Conservation (phyloP, 192 early-diverging fungal species). For the Mortierella claussenii region DNA sequence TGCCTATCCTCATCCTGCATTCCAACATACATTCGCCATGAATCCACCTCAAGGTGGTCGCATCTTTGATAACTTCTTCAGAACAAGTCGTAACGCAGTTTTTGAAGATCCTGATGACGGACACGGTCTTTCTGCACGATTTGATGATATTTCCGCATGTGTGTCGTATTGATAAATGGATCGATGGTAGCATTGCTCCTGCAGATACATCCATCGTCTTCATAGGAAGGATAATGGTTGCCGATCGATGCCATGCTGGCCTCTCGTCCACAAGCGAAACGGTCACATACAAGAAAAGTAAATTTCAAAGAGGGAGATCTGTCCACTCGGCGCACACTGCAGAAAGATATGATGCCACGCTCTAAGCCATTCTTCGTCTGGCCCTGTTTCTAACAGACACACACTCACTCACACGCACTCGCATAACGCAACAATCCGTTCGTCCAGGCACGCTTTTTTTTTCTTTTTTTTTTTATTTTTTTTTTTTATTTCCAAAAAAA, state of each 20-base stretch:
- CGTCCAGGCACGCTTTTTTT: too few relatives aligned
- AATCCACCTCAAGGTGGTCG: too few relatives aligned
- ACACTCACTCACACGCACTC: too few relatives aligned
- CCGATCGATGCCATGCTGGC: not conserved
- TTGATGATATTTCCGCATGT: not conserved
- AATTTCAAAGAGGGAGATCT: constrained; percentile 41
- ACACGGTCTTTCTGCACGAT: not conserved
- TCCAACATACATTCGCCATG: constrained; percentile 9
- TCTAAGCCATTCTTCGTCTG: constrained; percentile 22
- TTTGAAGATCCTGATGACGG: too few relatives aligned
- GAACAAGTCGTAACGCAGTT: too few relatives aligned
- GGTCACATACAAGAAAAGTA: constrained; percentile 47
- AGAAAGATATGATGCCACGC: not conserved
- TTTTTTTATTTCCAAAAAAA: too few relatives aligned
- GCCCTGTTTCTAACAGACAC: too few relatives aligned
- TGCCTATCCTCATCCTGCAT: not conserved
- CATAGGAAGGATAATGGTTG: not conserved
- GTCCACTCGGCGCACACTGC: not conserved
- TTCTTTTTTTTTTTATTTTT: too few relatives aligned
- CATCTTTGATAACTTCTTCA: not conserved
- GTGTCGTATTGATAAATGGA: not conserved
- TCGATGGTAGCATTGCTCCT: not conserved
- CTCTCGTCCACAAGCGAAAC: not conserved
- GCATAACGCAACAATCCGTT: too few relatives aligned
- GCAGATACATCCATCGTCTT: constrained; percentile 1